Base-by-base conservation (phyloP, 352 stramenopile species). In the Aphanomyces invadans region DNA sequence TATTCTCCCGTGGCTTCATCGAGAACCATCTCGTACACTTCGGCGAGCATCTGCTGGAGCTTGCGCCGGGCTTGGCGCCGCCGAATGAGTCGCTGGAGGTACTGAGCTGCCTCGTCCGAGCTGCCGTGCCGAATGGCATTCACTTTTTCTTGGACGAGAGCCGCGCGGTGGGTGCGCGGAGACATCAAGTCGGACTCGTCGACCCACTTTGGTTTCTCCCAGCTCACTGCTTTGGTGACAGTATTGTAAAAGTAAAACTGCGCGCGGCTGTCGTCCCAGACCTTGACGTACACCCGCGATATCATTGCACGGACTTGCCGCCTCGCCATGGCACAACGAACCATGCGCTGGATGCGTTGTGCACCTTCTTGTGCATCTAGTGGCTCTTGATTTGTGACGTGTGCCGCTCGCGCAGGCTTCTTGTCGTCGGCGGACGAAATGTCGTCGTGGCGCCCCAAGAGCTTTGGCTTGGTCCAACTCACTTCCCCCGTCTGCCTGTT, bases 221-320 rank as follows among this genome's bases (percentile, higher is more conserved):
- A 93, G 60, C 77, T 87, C 4, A 90, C 83, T 38, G 76, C 57
- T 45, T 86, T 76, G 21, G 79, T 89, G 25, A 71, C 73, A 7
- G 77, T 89, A 70, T 93, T 93, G 69, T 89, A 83, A 52, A 90
- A 93, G 74, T 89, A 93, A 53, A 87, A 91, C 0, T 76, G 74
- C 25, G 71, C 57, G 1, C 71, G 72, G 4, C 38, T 28, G 9
- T 31, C 48, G 65, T 91, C 81, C 80, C 79, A 92, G 62, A 92
- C 89, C 68, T 90, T 92, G 56, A 90, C 78, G 63, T 92, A 92
- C 15, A 90, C 70, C 12, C 75, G 86, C 23, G 81, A 92, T 19
- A 90, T 79, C 46, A 88, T 39, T 21, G 60, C 72, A 19, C 80
- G 81, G 57, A 92, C 70, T 32, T 81, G 73, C 4, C 62, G 52